Base-by-base conservation (phyloP, 139 green algal genomes). In the Picochlorum costavermella region DNA sequence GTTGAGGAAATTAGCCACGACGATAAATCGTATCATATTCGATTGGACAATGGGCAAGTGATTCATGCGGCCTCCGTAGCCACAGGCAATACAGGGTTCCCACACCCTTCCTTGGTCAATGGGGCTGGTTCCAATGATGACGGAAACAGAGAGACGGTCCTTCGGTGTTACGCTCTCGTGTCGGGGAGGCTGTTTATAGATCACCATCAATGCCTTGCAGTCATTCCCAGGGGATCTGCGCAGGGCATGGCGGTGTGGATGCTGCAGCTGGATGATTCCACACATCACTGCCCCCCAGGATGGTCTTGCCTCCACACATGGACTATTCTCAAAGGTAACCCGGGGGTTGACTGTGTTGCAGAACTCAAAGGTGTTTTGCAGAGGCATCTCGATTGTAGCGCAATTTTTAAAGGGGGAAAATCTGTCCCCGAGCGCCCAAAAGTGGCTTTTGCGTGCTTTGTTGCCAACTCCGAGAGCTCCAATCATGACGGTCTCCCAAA, bases 201-300 rank as follows among this genome's bases (percentile, higher is more conserved):
- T 14, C 17, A 53, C 16, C 17, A 53, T 11, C 46, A 53, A 28
- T 53, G 46, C 12, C n/a, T 53, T 11, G 10, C 46, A 53, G 46
- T 53, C 5, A 53, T 53, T 20, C 70, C 68, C 26, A 50, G 45
- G 25, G 31, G 31, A 14, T n/a, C 29, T 8, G 3, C 10, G 17
- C 40, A 55, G 3, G 50, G 63, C 37, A 8, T 5, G 2, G 49
- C 60, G 8, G 64, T 76, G 56, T 67, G 70, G 51, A 63, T 46
- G 1, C 46, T 76, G 48, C 45, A 56, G 9, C 56, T 76, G 11
- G n/a, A 63, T 64, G 40, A 50, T 49, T 51, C 31, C 40, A 73
- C 64, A 0, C 17, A 28, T 3, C 55, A 56, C 23, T 72, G 45
- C 49, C 64, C 64, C 6, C 6, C 46, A 8, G 64, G 28, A 25